Evolutionary conservation across 257 asterid species (phyloP), one percentile per base, ranked within the genome.

Genomic region (Mentha longifolia): DNA sequence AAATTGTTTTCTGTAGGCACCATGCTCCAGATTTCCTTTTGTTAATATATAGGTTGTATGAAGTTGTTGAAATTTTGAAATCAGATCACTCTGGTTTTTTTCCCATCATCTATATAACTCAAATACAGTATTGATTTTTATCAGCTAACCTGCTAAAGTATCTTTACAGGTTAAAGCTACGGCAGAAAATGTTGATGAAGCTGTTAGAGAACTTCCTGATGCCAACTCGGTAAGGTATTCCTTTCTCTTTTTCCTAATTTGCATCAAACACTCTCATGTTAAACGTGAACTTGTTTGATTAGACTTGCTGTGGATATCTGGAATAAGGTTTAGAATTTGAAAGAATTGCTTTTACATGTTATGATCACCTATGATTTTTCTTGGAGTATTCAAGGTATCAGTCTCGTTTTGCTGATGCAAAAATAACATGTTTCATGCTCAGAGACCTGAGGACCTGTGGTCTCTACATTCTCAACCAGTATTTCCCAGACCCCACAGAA

Each of bases 151-250:
- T 22, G 55, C 22, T 13, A 43, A 45, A 64, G 56, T 22, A 68
- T 77, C 49, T 70, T 76, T 66, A 46, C 68, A 91, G 98, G 99
- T 94, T 74, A 94, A 94, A 85, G 93, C 96, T 59, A 94, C 99
- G n/a, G 97, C 97, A 61, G 96, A 83, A 87, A 85, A 94, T 80
- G 96, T 94, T 6, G 85, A 94, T 74, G 99, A 84, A 83, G 99
- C 99, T 70, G 97, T 91, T 55, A 81, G 99, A 78, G 99, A 94
- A 78, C 95, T 94, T 81, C 99, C 99, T 78, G 99, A 94, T 86
- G 97, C 99, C 96, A 94, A 94, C 92, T 88, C 49, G 97, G 99
- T 94, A 91, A 89, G 97, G 97, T 89, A 91, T 73, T 88, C 89
- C 80, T 79, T 86, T 72, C 85, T 74, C 85, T 79, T 82, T 58